phyloP scores from a whole-genome alignment of 108 stramenopile genomes.

The Pseudonitzschia multiseries region DNA sequence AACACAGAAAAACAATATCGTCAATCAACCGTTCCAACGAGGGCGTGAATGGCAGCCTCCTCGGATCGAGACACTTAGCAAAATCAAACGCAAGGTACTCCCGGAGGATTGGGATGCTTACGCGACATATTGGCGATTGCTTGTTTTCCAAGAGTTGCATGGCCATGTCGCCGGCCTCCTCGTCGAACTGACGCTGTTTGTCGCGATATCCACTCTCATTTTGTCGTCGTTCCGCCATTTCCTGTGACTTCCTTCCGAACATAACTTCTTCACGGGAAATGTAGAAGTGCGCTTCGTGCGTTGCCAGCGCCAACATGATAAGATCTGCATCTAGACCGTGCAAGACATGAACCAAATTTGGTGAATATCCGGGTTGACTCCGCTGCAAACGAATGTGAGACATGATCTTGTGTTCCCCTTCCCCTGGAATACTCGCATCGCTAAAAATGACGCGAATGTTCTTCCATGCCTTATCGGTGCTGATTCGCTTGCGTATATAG shows the following conservation, averaged over 20 bases:
- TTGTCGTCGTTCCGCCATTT: slow-evolving; percentile 63
- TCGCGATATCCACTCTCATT: slow-evolving; percentile 71
- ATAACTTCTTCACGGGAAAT: slow-evolving; percentile 94
- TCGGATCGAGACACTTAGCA: slow-evolving; percentile 40
- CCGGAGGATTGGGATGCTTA: slow-evolving; percentile 89
- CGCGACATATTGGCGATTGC: slow-evolving; percentile 73
- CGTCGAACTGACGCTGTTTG: slow-evolving; percentile 70
- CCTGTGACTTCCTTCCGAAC: slow-evolving; percentile 77
- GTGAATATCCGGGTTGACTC: slow-evolving; percentile 93
- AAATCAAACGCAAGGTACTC: slow-evolving; percentile 95
- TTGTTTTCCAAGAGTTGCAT: slow-evolving; percentile 80
- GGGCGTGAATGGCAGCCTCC: slow-evolving; percentile 54
- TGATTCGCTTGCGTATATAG: slow-evolving; percentile 88
- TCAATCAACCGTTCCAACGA: slow-evolving; percentile 92
- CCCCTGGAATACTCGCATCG: slow-evolving; percentile 96
- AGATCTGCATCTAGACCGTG: slow-evolving; percentile 99
- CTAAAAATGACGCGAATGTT: slow-evolving; percentile 89
- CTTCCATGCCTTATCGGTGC: slow-evolving; percentile 91
- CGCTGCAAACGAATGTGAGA: slow-evolving; percentile 89
- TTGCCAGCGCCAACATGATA: slow-evolving; percentile 98
- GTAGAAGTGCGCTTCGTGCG: slow-evolving; percentile 97
- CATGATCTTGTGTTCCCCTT: slow-evolving; percentile 99
- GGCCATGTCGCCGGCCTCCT: slow-evolving; percentile 68
- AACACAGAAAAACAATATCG: slow-evolving; percentile 98
- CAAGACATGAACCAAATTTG: slow-evolving; percentile 93